Conservation (phyloP, 345 rosid species). For the Eucalyptus pumila region DNA sequence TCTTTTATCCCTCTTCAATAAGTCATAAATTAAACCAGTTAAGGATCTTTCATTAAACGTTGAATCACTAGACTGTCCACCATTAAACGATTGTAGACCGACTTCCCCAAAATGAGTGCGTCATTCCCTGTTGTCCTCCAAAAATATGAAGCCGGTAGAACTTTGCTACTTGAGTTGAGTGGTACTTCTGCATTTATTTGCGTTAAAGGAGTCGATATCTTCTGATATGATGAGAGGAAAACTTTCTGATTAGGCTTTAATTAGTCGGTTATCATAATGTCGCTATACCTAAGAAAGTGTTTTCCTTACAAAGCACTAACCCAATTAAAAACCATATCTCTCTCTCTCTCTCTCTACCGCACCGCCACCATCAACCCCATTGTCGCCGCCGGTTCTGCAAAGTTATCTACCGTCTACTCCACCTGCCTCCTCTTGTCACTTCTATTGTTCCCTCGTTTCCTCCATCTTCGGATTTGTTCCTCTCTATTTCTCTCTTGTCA, state of each 20-base stretch:
- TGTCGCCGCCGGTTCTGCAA: too few relatives aligned
- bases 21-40: background rate
- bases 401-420: too few relatives aligned
- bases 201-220: background rate
- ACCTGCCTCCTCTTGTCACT: too few relatives aligned
- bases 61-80: background rate
- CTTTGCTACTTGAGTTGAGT: background rate
- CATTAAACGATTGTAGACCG: background rate
- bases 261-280: background rate
- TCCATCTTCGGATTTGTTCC: background rate
- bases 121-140: background rate
- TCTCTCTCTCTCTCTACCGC: too few relatives aligned
- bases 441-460: too few relatives aligned
- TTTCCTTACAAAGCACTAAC: too few relatives aligned
- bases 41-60: background rate
- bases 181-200: background rate
- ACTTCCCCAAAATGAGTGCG: background rate
- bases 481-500: background rate
- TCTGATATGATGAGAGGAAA: background rate
- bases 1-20: background rate
- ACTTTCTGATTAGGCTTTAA: background rate
- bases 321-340: too few relatives aligned
- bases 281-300: background rate
- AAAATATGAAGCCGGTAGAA: background rate
- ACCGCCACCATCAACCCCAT: too few relatives aligned